These are phyloP conservation scores for Bryum argenteum DNA, from an alignment of 225 moss, liverwort and hornwort species.

Conservation along the genomic window DNA sequence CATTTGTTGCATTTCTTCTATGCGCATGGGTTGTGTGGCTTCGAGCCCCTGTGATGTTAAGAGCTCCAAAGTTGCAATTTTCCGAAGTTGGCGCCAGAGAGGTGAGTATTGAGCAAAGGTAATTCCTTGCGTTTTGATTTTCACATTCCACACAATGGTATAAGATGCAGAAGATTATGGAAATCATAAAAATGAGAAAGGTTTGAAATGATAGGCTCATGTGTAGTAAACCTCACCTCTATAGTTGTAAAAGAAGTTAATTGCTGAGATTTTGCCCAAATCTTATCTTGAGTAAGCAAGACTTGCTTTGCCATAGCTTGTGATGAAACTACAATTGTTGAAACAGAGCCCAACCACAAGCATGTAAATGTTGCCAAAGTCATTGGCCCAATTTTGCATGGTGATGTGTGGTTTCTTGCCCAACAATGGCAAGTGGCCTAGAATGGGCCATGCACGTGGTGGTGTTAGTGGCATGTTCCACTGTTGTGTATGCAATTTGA, in stretches of 20 bases:
- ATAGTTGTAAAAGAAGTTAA: constrained; percentile 50
- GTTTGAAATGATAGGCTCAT: too few relatives aligned
- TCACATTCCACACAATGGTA: too few relatives aligned
- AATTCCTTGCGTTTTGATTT: constrained; percentile 22
- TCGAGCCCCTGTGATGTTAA: constrained; percentile 25
- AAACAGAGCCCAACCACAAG: constrained; percentile 44
- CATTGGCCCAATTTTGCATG: constrained; percentile 30
- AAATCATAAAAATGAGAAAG: too few relatives aligned
- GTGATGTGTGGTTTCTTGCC: constrained; percentile 39
- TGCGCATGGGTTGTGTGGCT: constrained; percentile 30
- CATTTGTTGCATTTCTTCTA: constrained; percentile 43
- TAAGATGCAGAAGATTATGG: too few relatives aligned
- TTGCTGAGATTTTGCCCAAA: neutral
- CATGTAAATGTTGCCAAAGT: constrained; percentile 4
- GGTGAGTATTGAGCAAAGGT: constrained; percentile 43
- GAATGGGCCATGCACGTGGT: constrained; percentile 41
- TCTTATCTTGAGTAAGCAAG: constrained; percentile 7
- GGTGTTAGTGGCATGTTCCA: constrained; percentile 48
- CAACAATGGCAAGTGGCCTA: constrained; percentile 52
- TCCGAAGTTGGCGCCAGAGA: constrained; percentile 51
- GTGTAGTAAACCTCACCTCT: constrained; percentile 2
- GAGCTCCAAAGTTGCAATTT: constrained; percentile 5
- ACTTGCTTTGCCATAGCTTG: constrained; percentile 35
- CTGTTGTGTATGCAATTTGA: neutral
- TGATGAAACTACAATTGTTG: constrained; percentile 40